Evolutionary conservation across 1,284 basidiomycete genomes (phyloP).

Genomic region (Leccinum pachyderme): DNA sequence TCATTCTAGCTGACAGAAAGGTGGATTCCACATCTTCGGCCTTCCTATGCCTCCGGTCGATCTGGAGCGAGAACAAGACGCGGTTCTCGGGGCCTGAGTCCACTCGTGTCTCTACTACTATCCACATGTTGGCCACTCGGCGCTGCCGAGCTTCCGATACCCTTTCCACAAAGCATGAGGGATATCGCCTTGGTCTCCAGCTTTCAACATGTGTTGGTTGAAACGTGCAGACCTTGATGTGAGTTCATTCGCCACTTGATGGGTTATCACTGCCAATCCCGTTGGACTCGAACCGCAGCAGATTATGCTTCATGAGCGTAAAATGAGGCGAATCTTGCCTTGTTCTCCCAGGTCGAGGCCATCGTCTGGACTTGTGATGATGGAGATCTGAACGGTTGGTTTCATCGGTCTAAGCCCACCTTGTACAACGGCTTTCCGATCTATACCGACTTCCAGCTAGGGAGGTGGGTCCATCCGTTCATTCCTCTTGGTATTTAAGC

Average conservation of each 20-base stretch:
- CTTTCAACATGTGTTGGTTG: conserved; percentile 21
- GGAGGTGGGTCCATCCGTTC: conserved; percentile 9
- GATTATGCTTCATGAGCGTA: conserved; percentile 5
- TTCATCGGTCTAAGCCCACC: conserved; percentile 7
- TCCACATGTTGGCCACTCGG: conserved; percentile 9
- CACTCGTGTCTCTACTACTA: conserved; percentile 9
- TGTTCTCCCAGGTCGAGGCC: conserved; percentile 3
- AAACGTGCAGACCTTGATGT: conserved; percentile 22
- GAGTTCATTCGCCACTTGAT: not conserved
- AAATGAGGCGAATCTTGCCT: conserved; percentile 5
- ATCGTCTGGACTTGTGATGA: conserved; percentile 8
- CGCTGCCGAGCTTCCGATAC: conserved; percentile 6
- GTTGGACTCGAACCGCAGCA: not conserved
- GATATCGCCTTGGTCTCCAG: conserved; percentile 1
- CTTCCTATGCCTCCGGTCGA: conserved; percentile 11
- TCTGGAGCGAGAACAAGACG: conserved; percentile 9
- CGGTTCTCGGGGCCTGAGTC: conserved; percentile 15
- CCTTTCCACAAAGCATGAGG: conserved; percentile 12
- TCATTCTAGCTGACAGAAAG: conserved; percentile 11
- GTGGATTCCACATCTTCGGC: conserved; percentile 15
- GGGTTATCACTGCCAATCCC: conserved; percentile 12
- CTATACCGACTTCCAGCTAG: conserved; percentile 1
- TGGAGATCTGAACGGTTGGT: conserved; percentile 20
- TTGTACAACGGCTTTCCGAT: conserved; percentile 11
- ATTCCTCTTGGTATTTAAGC: conserved; percentile 26